phyloP scores from a whole-genome alignment of 2,329 filamentous ascomycete species.

The Xylariaceae sp. region DNA sequence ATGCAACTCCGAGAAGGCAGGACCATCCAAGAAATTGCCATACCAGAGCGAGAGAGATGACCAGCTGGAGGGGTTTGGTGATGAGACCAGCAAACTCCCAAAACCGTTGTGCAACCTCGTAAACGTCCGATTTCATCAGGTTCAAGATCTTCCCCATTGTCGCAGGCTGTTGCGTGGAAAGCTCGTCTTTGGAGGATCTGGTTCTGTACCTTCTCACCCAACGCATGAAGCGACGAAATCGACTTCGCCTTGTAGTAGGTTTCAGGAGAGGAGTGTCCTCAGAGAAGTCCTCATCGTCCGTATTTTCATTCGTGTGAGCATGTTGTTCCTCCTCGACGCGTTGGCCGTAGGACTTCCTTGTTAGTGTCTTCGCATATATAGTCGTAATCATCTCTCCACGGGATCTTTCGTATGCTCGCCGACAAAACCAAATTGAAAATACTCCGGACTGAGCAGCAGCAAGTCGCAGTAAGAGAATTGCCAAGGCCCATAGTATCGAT shows the following conservation, averaged over 20 bases:
- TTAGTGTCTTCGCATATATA: conserved; percentile 74
- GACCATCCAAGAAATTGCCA: conserved; percentile 78
- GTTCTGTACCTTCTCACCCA: conserved; percentile 24
- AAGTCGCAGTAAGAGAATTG: conserved; percentile 59
- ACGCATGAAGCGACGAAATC: conserved; percentile 25
- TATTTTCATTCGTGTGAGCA: conserved; percentile 11
- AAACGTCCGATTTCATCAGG: conserved; percentile 76
- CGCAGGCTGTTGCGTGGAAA: conserved; percentile 52
- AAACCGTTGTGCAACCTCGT: conserved; percentile 77
- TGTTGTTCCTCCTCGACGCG: conserved; percentile 29
- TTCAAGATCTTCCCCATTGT: conserved; percentile 91
- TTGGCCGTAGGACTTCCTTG: conserved; percentile 54
- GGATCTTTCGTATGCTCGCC: conserved; percentile 78
- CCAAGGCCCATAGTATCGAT: conserved; percentile 61
- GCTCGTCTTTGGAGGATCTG: conserved; percentile 22
- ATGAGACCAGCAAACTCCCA: conserved; percentile 82
- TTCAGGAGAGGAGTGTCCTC: conserved; percentile 17
- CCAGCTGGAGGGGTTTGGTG: conserved; percentile 70
- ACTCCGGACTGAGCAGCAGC: conserved; percentile 62
- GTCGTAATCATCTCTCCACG: conserved; percentile 83
- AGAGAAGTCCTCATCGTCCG: background rate
- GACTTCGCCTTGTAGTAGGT: conserved; percentile 21
- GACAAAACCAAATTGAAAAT: conserved; percentile 75
- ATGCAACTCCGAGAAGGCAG: conserved; percentile 68
- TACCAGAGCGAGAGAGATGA: conserved; percentile 69